Percentiles rank a stretch among this genome's conserved stretches.
Conservation (phyloP, 2,329 filamentous ascomycete species). For the Apiospora hydei region DNA sequence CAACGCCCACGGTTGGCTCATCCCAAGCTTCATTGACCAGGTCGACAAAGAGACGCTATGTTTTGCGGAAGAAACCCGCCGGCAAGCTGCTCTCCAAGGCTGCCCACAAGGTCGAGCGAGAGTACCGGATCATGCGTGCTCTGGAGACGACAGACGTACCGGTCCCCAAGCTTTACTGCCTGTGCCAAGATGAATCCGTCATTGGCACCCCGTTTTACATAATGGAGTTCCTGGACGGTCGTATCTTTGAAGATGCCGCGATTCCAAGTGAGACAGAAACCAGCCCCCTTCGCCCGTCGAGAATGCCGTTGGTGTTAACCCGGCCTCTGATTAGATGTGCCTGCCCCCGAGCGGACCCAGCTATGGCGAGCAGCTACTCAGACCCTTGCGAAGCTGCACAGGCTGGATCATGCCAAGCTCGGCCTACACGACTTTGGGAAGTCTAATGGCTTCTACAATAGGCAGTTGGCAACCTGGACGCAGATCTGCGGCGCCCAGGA, state of each 20-base stretch:
- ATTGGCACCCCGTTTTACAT: conserved; percentile 95
- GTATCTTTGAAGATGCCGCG: conserved; percentile 88
- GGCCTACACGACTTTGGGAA: conserved; percentile 75
- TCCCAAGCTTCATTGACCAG: background rate
- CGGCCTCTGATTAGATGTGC: background rate
- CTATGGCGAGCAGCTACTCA: conserved; percentile 88
- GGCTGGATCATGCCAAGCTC: conserved; percentile 70
- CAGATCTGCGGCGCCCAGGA: conserved; percentile 83
- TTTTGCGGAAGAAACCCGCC: conserved; percentile 96
- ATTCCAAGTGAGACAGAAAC: conserved; percentile 50
- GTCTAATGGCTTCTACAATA: conserved; percentile 77
- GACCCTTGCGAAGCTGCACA: conserved; percentile 86
- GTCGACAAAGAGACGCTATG: conserved; percentile 62
- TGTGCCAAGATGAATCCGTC: conserved; percentile 83
- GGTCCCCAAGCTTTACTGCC: conserved; percentile 81
- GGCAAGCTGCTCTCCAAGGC: conserved; percentile 91
- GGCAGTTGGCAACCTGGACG: conserved; percentile 84
- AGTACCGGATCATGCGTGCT: conserved; percentile 89
- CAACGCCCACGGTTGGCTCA: conserved; percentile 57
- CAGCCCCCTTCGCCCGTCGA: background rate
- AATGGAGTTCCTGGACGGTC: conserved; percentile 93
- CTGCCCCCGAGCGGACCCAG: conserved; percentile 64
- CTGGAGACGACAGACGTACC: conserved; percentile 75
- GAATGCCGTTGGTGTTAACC: background rate
- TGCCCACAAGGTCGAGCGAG: conserved; percentile 94